Percentiles rank a stretch among this genome's conserved stretches.
Conservation (phyloP, 768 basidiomycete species). For the Clitopilus hobsonii region DNA sequence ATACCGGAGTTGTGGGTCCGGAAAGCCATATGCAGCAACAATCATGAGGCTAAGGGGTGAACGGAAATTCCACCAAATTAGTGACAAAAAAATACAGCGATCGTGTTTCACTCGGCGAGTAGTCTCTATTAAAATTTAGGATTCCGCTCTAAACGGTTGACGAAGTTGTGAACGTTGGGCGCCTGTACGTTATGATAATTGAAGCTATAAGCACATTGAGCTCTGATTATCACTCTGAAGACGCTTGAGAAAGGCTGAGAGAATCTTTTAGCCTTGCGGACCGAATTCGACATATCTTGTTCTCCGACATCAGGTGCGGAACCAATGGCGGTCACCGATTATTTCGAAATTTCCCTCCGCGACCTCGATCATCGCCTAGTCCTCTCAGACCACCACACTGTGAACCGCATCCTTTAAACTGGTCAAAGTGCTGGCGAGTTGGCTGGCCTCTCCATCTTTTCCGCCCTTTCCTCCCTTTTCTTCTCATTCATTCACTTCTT, state of each 20-base stretch:
- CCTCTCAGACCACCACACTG: conserved; percentile 9
- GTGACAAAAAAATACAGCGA: conserved; percentile 24
- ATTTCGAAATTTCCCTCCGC: conserved; percentile 32
- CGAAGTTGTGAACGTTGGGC: not conserved
- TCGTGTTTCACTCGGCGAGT: conserved; percentile 41
- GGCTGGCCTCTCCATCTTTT: conserved; percentile 16
- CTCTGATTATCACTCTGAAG: not conserved
- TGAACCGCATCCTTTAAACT: conserved; percentile 14
- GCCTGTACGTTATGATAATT: not conserved
- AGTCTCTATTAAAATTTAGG: conserved; percentile 10
- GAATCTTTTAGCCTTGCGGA: not conserved
- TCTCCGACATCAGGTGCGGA: conserved; percentile 21
- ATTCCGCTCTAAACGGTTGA: conserved; percentile 3
- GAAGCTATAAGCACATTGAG: no score
- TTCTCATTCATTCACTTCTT: conserved; percentile 13
- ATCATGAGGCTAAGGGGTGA: conserved; percentile 18
- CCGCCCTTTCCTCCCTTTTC: conserved; percentile 15
- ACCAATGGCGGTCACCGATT: conserved; percentile 10
- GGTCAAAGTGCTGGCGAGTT: conserved; percentile 19
- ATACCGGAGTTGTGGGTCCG: conserved; percentile 36
- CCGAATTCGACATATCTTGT: conserved; percentile 11
- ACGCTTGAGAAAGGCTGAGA: not conserved
- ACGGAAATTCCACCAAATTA: conserved; percentile 19
- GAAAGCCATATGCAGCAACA: conserved; percentile 30
- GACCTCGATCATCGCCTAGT: conserved; percentile 27